Evolutionary conservation across 2,329 filamentous ascomycete genomes (phyloP).

Genomic region (Bipolaris cookei): DNA sequence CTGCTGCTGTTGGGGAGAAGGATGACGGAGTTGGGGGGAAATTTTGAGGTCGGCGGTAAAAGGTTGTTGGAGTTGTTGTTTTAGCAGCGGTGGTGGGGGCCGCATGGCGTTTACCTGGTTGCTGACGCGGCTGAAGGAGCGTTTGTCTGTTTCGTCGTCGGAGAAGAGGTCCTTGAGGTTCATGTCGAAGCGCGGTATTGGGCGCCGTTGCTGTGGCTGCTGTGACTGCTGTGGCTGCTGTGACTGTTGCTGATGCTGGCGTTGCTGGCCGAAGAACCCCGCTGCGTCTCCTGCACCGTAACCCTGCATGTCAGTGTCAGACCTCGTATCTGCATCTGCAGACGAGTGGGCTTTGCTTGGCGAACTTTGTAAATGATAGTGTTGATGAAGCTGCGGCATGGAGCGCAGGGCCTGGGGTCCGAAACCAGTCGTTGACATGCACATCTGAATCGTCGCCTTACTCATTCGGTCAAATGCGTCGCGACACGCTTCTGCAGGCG

Average conservation of each 20-base stretch:
- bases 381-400: constrained; percentile 27
- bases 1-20: too few species aligned
- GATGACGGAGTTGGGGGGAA: constrained; percentile 42
- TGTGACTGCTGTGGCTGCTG: constrained; percentile 24
- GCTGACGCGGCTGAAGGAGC: constrained; percentile 46
- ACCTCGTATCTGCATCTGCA: constrained; percentile 39
- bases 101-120: constrained; percentile 46
- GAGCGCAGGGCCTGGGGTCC: constrained; percentile 55
- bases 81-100: constrained; percentile 39
- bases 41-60: constrained; percentile 43
- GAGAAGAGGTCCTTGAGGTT: constrained; percentile 49
- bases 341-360: constrained; percentile 35
- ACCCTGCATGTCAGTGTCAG: constrained; percentile 46
- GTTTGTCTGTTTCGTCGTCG: constrained; percentile 50
- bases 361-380: constrained; percentile 27
- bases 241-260: constrained; percentile 15
- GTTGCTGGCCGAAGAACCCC: constrained; percentile 20
- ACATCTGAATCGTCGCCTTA: constrained; percentile 95
- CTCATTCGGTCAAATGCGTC: constrained; percentile 95
- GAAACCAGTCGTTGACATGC: constrained; percentile 83
- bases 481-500: constrained; percentile 90
- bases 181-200: constrained; percentile 63
- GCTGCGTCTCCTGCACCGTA: constrained; percentile 25
- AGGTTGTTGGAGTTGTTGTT: constrained; percentile 28
- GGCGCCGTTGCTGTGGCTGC: constrained; percentile 44